A percentile compares a stretch with the other conserved stretches of the same genome.
These are phyloP conservation scores for Pseudocercospora fijiensis DNA, from an alignment of 2,329 filamentous ascomycete genomes.

Conservation along the genomic window DNA sequence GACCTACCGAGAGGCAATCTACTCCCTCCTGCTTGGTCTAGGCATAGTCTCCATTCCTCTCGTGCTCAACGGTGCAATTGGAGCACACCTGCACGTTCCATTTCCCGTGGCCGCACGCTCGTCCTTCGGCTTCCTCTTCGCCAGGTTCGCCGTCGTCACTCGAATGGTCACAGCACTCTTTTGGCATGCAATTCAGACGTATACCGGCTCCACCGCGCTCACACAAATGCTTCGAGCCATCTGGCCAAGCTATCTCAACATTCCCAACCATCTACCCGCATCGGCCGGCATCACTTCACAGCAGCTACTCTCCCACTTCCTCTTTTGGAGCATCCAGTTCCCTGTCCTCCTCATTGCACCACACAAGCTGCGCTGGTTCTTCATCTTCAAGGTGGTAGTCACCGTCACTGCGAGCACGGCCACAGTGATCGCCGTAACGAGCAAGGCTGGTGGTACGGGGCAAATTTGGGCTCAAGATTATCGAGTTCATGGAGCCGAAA, in stretches of 20 bases:
- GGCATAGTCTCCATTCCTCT: constrained; percentile 34
- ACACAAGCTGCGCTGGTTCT: constrained; percentile 50
- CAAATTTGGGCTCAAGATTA: constrained; percentile 36
- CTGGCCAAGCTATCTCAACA: constrained; percentile 57
- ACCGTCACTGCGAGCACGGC: constrained; percentile 55
- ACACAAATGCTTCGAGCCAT: constrained; percentile 56
- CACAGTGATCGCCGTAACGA: constrained; percentile 41
- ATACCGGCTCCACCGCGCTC: constrained; percentile 59
- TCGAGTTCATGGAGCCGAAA: constrained; percentile 28
- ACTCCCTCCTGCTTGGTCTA: constrained; percentile 38
- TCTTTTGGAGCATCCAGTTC: constrained; percentile 59
- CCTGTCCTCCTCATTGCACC: constrained; percentile 55
- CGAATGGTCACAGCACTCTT: constrained; percentile 57
- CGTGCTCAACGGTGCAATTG: constrained; percentile 48
- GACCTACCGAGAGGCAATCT: constrained; percentile 44
- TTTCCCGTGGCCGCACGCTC: constrained; percentile 58
- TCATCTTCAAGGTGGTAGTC: constrained; percentile 42
- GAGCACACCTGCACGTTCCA: constrained; percentile 52
- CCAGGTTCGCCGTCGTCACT: constrained; percentile 55
- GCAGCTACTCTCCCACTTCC: constrained; percentile 57
- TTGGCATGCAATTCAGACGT: constrained; percentile 66
- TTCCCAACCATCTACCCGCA: constrained; percentile 54
- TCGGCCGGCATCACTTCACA: constrained; percentile 57
- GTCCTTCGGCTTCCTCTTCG: constrained; percentile 59
- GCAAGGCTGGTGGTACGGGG: constrained; percentile 34